These are phyloP conservation scores for Priceomyces melissophilus DNA, from an alignment of 805 yeast genomes.

Conservation along the genomic window DNA sequence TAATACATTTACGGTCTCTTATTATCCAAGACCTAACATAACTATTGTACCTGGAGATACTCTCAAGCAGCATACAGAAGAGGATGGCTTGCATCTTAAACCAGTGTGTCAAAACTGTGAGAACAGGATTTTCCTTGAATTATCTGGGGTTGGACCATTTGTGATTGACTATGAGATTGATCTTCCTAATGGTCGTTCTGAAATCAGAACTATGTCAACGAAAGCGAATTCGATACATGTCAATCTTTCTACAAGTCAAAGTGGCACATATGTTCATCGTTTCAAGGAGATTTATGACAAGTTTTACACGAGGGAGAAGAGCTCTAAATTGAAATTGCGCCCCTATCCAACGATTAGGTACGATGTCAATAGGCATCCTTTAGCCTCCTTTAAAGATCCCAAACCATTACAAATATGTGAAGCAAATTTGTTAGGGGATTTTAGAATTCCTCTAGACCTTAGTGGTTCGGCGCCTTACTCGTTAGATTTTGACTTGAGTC, in stretches of 20 bases:
- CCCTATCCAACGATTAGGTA: slow-evolving; percentile 22
- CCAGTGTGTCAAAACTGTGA: slow-evolving; percentile 32
- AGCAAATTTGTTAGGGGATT: slow-evolving; percentile 24
- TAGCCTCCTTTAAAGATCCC: slow-evolving; percentile 45
- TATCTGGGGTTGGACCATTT: slow-evolving; percentile 65
- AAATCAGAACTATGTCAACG: slow-evolving; percentile 29
- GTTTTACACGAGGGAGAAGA: slow-evolving; percentile 45
- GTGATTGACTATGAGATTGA: slow-evolving; percentile 61
- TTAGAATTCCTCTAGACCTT: slow-evolving; percentile 49
- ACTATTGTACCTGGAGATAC: slow-evolving; percentile 14
- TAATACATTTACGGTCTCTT: slow-evolving; percentile 19
- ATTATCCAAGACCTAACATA: slow-evolving; percentile 24
- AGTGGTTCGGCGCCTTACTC: slow-evolving; percentile 62
- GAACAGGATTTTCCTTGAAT: slow-evolving; percentile 30
- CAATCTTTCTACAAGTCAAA: slow-evolving; percentile 35
- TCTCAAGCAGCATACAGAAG: slow-evolving; percentile 22
- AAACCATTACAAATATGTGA: slow-evolving; percentile 48
- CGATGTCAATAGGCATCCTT: slow-evolving; percentile 61
- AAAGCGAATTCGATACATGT: slow-evolving; percentile 26
- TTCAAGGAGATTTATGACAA: slow-evolving; percentile 66
- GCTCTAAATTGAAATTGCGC: slow-evolving; percentile 4
- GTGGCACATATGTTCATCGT: slow-evolving; percentile 62
- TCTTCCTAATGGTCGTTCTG: slow-evolving; percentile 53
- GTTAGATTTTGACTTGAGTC: slow-evolving; percentile 54
- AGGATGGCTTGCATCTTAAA: slow-evolving; percentile 17